Percentiles rank a stretch among this genome's conserved stretches.
These are phyloP conservation scores for Pseudogymnoascus sp. DNA, from an alignment of 2,329 filamentous ascomycete species.

Conservation along the genomic window DNA sequence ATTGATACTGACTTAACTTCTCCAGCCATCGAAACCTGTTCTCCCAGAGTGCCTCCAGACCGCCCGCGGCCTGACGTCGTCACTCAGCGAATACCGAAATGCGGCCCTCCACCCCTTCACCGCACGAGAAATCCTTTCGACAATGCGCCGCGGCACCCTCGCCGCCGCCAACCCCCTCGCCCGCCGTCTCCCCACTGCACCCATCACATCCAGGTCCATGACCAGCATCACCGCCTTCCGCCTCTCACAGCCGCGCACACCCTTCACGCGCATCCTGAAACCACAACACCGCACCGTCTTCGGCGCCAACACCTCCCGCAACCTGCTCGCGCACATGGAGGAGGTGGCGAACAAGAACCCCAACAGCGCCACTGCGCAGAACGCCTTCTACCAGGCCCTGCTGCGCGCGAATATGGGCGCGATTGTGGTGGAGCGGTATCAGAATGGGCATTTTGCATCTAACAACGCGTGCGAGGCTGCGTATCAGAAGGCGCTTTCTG, in stretches of 20 bases:
- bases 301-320: slow-evolving; percentile 34
- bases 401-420: slow-evolving; percentile 88
- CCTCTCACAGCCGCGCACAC: slow-evolving; percentile 13
- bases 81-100: slow-evolving; percentile 3
- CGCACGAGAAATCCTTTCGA: slow-evolving; percentile 13
- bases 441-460: slow-evolving; percentile 74
- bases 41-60: slow-evolving; percentile 17
- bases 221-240: slow-evolving; percentile 13
- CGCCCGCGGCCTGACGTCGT: slow-evolving; percentile 10
- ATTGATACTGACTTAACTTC: neutral
- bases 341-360: slow-evolving; percentile 91
- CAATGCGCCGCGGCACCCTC: slow-evolving; percentile 18
- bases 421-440: slow-evolving; percentile 83
- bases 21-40: slow-evolving; percentile 11
- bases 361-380: slow-evolving; percentile 76
- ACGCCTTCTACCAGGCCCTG: slow-evolving; percentile 86
- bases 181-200: slow-evolving; percentile 13
- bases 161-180: slow-evolving; percentile 18
- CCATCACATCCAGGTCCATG: neutral
- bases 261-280: slow-evolving; percentile 10
- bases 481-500: slow-evolving; percentile 67
- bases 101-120: slow-evolving; percentile 13
- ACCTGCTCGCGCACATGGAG: slow-evolving; percentile 74
- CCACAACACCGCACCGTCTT: slow-evolving; percentile 22
- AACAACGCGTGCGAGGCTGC: slow-evolving; percentile 69